A percentile compares a stretch with the other conserved stretches of the same genome.
Evolutionary conservation across 192 early-diverging fungal species (phyloP).

Genomic region (Gryganskiella cystojenkinii): DNA sequence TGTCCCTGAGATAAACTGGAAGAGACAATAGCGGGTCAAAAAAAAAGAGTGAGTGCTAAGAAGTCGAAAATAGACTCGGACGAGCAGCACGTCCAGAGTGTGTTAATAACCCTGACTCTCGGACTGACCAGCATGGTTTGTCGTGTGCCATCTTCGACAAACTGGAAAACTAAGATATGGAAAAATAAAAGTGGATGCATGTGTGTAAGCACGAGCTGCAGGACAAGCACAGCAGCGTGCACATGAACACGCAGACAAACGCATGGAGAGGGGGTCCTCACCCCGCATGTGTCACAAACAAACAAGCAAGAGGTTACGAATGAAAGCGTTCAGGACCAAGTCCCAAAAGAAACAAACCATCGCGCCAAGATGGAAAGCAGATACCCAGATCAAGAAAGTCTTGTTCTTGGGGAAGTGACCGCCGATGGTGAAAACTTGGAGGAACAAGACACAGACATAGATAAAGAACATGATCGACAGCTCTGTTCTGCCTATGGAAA

Average conservation of each 20-base stretch:
- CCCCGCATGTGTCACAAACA: not conserved
- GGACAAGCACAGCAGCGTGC: not conserved
- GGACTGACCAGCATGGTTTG: conserved; percentile 9
- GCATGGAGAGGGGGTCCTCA: too few species aligned
- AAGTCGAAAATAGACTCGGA: not conserved
- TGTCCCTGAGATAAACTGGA: conserved; percentile 37
- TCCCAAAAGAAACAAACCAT: conserved; percentile 35
- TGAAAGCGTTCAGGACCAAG: conserved; percentile 14
- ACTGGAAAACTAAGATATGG: conserved; percentile 33
- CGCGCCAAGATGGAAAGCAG: conserved; percentile 25
- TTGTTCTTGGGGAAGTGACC: not conserved
- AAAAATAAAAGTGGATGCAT: not conserved
- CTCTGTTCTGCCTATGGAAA: conserved; percentile 15
- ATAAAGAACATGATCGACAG: conserved; percentile 15
- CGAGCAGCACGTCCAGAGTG: not conserved
- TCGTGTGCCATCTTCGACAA: conserved; percentile 39
- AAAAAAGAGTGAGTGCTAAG: not conserved
- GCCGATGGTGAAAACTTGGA: conserved; percentile 29
- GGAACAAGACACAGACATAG: conserved; percentile 4
- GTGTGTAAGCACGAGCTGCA: not conserved
- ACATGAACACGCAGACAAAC: too few species aligned
- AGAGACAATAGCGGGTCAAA: too few species aligned
- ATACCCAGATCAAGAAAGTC: conserved; percentile 19
- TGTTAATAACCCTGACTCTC: too few species aligned
- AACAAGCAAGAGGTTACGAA: conserved; percentile 33